These are phyloP conservation scores for Dysphania ambrosioides DNA, from an alignment of 148 eudicot species.

Conservation along the genomic window DNA sequence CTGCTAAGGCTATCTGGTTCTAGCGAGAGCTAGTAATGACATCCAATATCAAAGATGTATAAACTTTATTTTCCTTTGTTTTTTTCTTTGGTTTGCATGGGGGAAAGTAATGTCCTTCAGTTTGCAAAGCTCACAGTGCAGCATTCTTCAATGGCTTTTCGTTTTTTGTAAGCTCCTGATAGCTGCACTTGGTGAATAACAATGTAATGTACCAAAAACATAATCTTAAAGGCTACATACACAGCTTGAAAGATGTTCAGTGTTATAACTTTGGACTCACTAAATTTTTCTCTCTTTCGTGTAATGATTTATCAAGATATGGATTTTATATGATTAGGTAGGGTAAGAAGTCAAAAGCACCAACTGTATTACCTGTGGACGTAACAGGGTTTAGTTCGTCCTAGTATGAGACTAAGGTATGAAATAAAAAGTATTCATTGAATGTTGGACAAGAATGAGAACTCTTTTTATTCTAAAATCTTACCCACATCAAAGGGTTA, in stretches of 20 bases:
- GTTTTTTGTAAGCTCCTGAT: constrained; percentile 18
- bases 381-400: too few relatives aligned
- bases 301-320: background rate
- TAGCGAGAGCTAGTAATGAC: constrained; percentile 6
- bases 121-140: background rate
- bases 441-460: too few relatives aligned
- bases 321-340: background rate
- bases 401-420: background rate
- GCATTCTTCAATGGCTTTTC: background rate
- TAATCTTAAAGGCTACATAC: too few relatives aligned
- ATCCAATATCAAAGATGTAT: constrained; percentile 2
- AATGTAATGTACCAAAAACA: background rate
- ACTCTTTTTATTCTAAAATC: too few relatives aligned
- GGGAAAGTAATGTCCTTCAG: background rate
- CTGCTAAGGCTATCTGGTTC: constrained; percentile 40
- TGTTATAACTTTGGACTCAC: background rate
- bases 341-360: background rate
- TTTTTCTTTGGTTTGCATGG: background rate
- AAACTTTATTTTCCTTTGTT: background rate
- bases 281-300: background rate
- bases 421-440: too few relatives aligned
- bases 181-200: background rate
- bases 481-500: too few relatives aligned
- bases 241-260: background rate
- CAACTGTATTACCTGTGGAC: too few relatives aligned